Evolutionary conservation across 148 eudicot genomes (phyloP), one percentile per base, ranked within the genome.

Genomic region (Agrostemma githago): DNA sequence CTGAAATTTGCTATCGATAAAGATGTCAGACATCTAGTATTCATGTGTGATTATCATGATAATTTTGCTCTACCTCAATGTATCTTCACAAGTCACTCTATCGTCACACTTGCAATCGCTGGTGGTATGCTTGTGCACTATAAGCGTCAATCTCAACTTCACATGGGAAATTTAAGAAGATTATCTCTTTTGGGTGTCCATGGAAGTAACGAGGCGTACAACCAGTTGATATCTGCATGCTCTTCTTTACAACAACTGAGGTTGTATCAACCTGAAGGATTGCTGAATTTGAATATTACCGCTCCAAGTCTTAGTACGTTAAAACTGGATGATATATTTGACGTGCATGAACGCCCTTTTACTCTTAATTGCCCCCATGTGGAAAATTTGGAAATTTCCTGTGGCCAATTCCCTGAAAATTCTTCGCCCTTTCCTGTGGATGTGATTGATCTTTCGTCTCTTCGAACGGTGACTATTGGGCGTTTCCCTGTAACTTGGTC

Each of bases 11-110:
- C 66, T 17, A 1, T 59, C 0, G 64, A 58, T 19, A 59, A 37
- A 59, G 54, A 59, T 40, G 74, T 72, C n/a, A 72, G 40, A 42
- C 8, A 19, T 3, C 20, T 72, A 6, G 16, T 7, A 2, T 58
- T 40, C 10, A 0, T 0, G 5, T 5, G 6, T 21, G 42, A 20
- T 43, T 0, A 0, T 43, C 19, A 1, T 19, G 12, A 5, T 34
- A 16, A 48, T 38, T 7, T 51, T 10, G 56, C 37, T 12, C 56
- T 39, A 19, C 72, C 72, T 19, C 3, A 11, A 0, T 37, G 57
- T 38, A 20, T 53, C 57, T 74, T 76, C 34, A 58, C 42, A 1
- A 7, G 68, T 68, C 78, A 43, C 46, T 68, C 42, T 59, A 42
- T 76, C 21, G 66, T 58, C 26, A 26, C 12, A 1, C 66, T 76